phyloP scores from a whole-genome alignment of 1,139 yeast species.

The Debaryomyces coudertii region DNA sequence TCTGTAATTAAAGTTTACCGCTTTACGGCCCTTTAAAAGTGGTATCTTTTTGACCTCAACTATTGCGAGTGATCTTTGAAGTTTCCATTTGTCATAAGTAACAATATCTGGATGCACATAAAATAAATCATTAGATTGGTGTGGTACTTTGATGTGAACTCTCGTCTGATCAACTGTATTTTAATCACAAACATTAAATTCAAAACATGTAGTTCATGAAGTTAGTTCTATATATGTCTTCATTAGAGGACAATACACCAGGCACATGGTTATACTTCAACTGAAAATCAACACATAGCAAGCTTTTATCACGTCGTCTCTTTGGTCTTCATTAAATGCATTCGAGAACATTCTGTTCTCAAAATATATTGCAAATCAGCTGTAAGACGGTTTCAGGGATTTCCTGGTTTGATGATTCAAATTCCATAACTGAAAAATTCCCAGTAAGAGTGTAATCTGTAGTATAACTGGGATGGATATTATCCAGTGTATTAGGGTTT shows the following conservation, averaged over 20 bases:
- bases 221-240: neutral
- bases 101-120: neutral
- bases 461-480: neutral
- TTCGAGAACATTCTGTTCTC: neutral
- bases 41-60: constrained; percentile 5
- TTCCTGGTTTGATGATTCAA: neutral
- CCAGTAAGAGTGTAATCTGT: neutral
- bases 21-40: neutral
- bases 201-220: neutral
- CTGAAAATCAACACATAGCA: neutral
- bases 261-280: neutral
- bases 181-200: neutral
- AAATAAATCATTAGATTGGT: neutral
- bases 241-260: neutral
- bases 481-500: neutral
- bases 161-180: neutral
- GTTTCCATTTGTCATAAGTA: neutral
- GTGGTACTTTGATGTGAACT: constrained; percentile 1
- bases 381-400: neutral
- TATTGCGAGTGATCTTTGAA: neutral
- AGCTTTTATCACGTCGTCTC: neutral
- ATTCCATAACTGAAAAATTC: neutral
- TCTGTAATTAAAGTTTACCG: neutral
- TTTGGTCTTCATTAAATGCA: neutral
- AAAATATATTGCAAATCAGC: neutral